These are phyloP conservation scores for Epichloe amarillans DNA, from an alignment of 2,329 filamentous ascomycete species.

Conservation along the genomic window DNA sequence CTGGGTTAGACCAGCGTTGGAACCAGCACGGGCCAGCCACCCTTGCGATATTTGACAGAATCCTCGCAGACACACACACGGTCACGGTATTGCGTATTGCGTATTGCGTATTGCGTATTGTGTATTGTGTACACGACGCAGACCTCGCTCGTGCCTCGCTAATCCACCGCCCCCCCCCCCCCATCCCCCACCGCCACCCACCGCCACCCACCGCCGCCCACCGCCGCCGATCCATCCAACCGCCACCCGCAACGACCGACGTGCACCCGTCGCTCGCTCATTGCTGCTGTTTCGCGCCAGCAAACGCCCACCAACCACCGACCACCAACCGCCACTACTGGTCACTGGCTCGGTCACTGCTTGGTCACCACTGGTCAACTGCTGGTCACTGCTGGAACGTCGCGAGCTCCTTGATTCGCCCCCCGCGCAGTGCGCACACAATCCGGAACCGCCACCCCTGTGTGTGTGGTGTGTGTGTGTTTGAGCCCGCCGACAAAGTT, in stretches of 20 bases:
- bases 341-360: not conserved
- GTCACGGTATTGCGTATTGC: too few relatives aligned
- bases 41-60: too few relatives aligned
- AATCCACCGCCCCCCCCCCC: not conserved
- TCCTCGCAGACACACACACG: not conserved
- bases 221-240: not conserved
- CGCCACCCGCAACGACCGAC: not conserved
- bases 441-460: slow-evolving; percentile 6
- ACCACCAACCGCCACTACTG: not conserved
- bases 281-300: slow-evolving; percentile 2
- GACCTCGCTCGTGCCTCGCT: slow-evolving; percentile 1
- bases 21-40: too few relatives aligned
- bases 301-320: not conserved
- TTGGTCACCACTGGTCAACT: not conserved
- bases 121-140: not conserved
- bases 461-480: slow-evolving; percentile 1
- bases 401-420: slow-evolving; percentile 3
- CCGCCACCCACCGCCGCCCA: not conserved
- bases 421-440: not conserved
- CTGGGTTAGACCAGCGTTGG: too few relatives aligned
- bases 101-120: rapidly evolving
- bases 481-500: not conserved
- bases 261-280: not conserved
- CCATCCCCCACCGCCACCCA: not conserved
- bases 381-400: slow-evolving; percentile 6